These are phyloP conservation scores for Paramyrothecium sp. DNA, from an alignment of 2,329 filamentous ascomycete species.

Conservation along the genomic window DNA sequence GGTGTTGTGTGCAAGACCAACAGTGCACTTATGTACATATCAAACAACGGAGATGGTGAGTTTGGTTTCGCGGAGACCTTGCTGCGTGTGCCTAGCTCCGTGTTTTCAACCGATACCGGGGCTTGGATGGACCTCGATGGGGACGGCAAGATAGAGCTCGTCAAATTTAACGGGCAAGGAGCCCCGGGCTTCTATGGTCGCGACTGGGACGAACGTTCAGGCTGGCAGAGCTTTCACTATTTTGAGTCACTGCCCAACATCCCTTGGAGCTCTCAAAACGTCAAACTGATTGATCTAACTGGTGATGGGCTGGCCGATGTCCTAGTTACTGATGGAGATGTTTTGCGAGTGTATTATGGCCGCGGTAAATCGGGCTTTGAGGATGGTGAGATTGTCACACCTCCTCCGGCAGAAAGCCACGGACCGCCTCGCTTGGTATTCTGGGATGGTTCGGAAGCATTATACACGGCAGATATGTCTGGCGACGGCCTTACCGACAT, in stretches of 20 bases:
- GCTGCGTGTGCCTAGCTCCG: too few species aligned
- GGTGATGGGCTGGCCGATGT: constrained; percentile 18
- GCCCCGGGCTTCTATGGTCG: too few species aligned
- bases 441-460: constrained; percentile 5
- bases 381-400: not conserved
- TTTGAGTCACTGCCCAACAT: constrained; percentile 1
- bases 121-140: too few species aligned
- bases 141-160: too few species aligned
- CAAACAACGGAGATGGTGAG: too few species aligned
- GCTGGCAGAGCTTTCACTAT: constrained; percentile 4
- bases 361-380: not conserved
- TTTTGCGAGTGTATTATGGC: constrained; percentile 1
- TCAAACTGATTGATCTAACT: constrained; percentile 8
- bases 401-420: too few species aligned
- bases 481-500: constrained; percentile 23
- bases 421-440: constrained; percentile 6
- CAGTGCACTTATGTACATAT: too few species aligned
- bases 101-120: too few species aligned
- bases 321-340: constrained; percentile 6
- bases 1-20: too few species aligned
- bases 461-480: constrained; percentile 21
- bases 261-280: not conserved
- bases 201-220: too few species aligned
- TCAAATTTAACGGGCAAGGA: too few species aligned
- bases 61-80: too few species aligned